Base-by-base conservation (phyloP, 805 yeast genomes). In the Candida vaughaniae region DNA sequence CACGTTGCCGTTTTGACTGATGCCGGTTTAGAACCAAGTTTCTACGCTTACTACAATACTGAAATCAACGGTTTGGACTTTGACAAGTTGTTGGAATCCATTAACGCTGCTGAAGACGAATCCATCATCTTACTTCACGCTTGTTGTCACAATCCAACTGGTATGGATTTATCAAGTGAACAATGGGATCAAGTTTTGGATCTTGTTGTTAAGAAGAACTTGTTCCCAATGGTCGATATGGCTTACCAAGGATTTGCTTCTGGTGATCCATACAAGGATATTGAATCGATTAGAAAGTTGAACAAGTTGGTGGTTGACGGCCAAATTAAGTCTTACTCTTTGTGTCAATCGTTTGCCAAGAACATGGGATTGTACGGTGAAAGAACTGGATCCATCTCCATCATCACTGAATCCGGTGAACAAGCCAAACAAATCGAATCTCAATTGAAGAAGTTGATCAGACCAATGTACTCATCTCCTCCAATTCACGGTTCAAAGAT, bases 71-170 rank as follows among this genome's bases (percentile, higher is more conserved):
- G 75, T 10, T 68, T 90, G 43, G 85, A 85, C 58, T 67, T 80
- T 45, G 80, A 72, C 18, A 80, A 81, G 32, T 68, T 88, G 69
- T 56, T 85, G 35, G 58, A 58, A 22, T 85, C 86, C 36, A 62
- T 89, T 32, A 51, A 66, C 16, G 53, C 60, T 23, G 80, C 81
- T 26, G 75, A 75, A 20, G 66, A 66, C 22, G 86, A 84, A 18
- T 69, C 82, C 16, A 75, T 78, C 36, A 82, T 89, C 16, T 71
- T 90, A 39, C 74, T 90, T 43, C 98, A 90, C 62, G 96, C 96
- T 6, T 89, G 96, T 59, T 93, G 96, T 54, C 97, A 90, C 69
- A 91, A 90, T 71, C 98, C 98, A 38, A 91, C 97, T 14, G 98
- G 97, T 47, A 80, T 90, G 60, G 97, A 90, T 58, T 93, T 95